These are phyloP conservation scores for Bipolaris victoriae DNA, from an alignment of 2,329 filamentous ascomycete species.

Conservation along the genomic window DNA sequence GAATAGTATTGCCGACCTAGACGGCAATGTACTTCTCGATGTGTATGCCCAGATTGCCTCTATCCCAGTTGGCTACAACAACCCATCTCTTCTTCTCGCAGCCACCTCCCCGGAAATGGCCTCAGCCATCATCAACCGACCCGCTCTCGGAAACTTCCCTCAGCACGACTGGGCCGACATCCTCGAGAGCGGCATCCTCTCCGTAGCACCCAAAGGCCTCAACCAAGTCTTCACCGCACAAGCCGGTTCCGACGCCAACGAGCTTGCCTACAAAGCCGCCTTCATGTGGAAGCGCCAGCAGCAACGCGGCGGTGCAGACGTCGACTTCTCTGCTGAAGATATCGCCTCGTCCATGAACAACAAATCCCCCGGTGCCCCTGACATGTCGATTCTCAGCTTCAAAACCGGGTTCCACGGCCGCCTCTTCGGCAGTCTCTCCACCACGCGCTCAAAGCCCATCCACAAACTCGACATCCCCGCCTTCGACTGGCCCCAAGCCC, in stretches of 20 bases:
- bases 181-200: slow-evolving; percentile 79
- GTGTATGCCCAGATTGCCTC: slow-evolving; percentile 91
- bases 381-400: slow-evolving; percentile 88
- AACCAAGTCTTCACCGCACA: slow-evolving; percentile 91
- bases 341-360: slow-evolving; percentile 79
- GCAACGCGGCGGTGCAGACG: slow-evolving; percentile 76
- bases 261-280: slow-evolving; percentile 92
- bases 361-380: slow-evolving; percentile 75
- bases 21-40: slow-evolving; percentile 75
- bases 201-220: slow-evolving; percentile 80
- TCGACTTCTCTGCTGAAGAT: slow-evolving; percentile 81
- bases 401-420: slow-evolving; percentile 88
- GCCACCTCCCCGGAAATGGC: slow-evolving; percentile 80
- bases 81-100: slow-evolving; percentile 72
- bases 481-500: slow-evolving; percentile 92
- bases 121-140: slow-evolving; percentile 82
- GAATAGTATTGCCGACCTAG: slow-evolving; percentile 66
- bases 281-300: slow-evolving; percentile 90
- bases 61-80: slow-evolving; percentile 92
- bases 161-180: slow-evolving; percentile 81
- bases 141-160: slow-evolving; percentile 89
- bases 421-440: slow-evolving; percentile 84
- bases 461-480: slow-evolving; percentile 95
- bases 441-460: slow-evolving; percentile 89
- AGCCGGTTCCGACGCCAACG: slow-evolving; percentile 90